Percentiles rank a stretch among this genome's conserved stretches.
These are phyloP conservation scores for Aspergillus coremiiformis DNA, from an alignment of 495 filamentous ascomycete genomes.

Conservation along the genomic window DNA sequence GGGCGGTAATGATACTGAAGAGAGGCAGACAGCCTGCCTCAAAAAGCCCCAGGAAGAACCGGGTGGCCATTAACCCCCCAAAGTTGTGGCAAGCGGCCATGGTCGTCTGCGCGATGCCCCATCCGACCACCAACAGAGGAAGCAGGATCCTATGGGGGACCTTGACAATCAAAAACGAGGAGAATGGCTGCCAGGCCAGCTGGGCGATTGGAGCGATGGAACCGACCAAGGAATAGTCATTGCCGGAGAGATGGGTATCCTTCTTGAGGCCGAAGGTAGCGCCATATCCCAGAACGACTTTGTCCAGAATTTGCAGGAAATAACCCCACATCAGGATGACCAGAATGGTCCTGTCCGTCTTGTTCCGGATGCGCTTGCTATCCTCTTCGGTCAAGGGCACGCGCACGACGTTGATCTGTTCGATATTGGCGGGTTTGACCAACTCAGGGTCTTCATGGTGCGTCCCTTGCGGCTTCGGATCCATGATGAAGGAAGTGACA, in stretches of 20 bases:
- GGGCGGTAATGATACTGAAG: slow-evolving; percentile 45
- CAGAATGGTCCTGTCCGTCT: slow-evolving; percentile 54
- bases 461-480: background rate
- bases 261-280: slow-evolving; percentile 54
- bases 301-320: slow-evolving; percentile 59
- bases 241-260: slow-evolving; percentile 47
- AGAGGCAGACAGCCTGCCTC: slow-evolving; percentile 54
- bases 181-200: slow-evolving; percentile 60
- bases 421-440: slow-evolving; percentile 6
- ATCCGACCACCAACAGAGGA: slow-evolving; percentile 49
- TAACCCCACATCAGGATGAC: slow-evolving; percentile 57
- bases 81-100: slow-evolving; percentile 43
- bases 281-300: slow-evolving; percentile 55
- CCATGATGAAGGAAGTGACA: too few relatives aligned
- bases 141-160: slow-evolving; percentile 59
- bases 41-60: slow-evolving; percentile 44
- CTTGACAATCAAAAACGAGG: slow-evolving; percentile 56
- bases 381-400: slow-evolving; percentile 45
- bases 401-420: slow-evolving; percentile 13
- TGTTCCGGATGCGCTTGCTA: slow-evolving; percentile 49
- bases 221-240: slow-evolving; percentile 55
- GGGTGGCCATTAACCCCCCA: slow-evolving; percentile 35
- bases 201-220: slow-evolving; percentile 58
- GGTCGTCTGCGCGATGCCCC: slow-evolving; percentile 40
- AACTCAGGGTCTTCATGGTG: background rate